Evolutionary conservation across 768 basidiomycete species (phyloP), one percentile per base, ranked within the genome.

Genomic region (Mycena latifolia): DNA sequence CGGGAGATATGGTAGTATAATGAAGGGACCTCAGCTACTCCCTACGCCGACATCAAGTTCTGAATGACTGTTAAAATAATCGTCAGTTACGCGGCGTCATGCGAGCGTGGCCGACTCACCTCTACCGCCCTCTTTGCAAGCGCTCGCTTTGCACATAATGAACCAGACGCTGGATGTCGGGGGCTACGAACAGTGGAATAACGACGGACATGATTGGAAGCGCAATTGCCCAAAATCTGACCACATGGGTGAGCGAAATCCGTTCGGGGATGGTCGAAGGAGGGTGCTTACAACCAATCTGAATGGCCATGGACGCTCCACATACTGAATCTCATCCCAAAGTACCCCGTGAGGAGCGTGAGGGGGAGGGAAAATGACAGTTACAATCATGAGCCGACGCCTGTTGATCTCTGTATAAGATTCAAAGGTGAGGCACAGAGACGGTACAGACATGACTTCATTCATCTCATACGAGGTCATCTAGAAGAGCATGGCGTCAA

Each of bases 401-500:
- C 66, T 68, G 25, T 20, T 11, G 0, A 85, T 22, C 22, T 25
- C 4, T 39, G 37, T 3, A 39, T 39, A 3, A 39, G 37, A 12
- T 9, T n/a, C n/a, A n/a, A n/a, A 17, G 37, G 7, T 10, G 7
- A 39, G 5, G 37, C 14, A 46, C 43, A 72, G 86, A 88, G 92
- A 20, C 6, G 20, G 27, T 35, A 52, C 61, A 10, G 6, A 68
- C 67, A 69, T 69, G 17, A 65, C 55, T 58, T 90, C 84, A 73
- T 92, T 92, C 89, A 89, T 92, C 69, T 92, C 86, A 73, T 92
- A 89, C 14, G 91, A 89, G 20, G 88, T 85, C 77, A 90, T 83
- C 91, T 57, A 24, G 8, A 2, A 14, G 15, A 18, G 37, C 7
- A 12, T 18, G 37, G 4, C 7, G 15, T 39, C 17, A 39, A 14